phyloP scores from a whole-genome alignment of 2,329 filamentous ascomycete genomes.

The Alternaria brassicae region DNA sequence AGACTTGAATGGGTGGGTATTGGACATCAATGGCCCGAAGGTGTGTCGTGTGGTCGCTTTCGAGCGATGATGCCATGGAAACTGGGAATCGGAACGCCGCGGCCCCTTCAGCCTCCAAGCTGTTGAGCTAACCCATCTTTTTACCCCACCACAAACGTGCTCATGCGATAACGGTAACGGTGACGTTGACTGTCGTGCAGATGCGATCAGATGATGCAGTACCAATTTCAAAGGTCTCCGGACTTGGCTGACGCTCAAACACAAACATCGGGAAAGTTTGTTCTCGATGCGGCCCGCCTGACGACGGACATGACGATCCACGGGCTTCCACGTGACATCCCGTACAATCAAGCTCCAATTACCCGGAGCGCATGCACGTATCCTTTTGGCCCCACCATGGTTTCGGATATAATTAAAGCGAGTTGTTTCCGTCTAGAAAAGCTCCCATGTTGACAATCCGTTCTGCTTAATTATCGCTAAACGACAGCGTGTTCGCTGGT shows the following conservation, averaged over 20 bases:
- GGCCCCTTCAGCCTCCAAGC: neutral
- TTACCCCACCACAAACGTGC: conserved; percentile 3
- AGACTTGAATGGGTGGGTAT: neutral
- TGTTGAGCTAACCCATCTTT: neutral
- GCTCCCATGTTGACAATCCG: neutral
- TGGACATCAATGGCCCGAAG: neutral
- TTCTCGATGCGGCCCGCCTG: neutral
- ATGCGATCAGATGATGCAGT: neutral
- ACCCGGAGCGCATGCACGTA: conserved; percentile 1
- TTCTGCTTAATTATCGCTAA: neutral
- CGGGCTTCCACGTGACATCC: neutral
- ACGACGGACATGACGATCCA: neutral
- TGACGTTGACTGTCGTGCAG: neutral
- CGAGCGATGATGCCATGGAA: neutral
- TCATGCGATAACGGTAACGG: neutral
- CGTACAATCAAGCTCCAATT: neutral
- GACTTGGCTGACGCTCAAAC: neutral
- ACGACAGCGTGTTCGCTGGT: neutral
- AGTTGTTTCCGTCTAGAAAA: conserved; percentile 1
- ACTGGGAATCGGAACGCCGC: neutral
- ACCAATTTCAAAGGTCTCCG: neutral
- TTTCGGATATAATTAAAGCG: neutral
- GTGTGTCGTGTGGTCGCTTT: neutral
- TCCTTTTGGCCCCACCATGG: neutral
- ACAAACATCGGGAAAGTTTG: neutral